Base-by-base conservation (phyloP, 495 filamentous ascomycete genomes). In the Sordaria brevicollis region DNA sequence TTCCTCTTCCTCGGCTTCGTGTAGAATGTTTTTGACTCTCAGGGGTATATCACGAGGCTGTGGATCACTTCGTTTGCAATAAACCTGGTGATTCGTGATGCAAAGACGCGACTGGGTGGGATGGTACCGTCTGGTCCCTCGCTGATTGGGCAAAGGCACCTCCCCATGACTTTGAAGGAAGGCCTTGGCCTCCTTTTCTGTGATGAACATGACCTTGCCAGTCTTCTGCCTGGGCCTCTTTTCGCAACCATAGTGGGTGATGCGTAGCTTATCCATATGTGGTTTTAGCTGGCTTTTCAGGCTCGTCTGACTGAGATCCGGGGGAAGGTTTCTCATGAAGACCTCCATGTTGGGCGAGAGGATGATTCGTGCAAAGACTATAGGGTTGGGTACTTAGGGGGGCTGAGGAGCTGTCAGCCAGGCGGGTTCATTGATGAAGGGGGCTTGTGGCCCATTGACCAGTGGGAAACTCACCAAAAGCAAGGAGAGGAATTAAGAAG, bases 61-160 rank as follows among this genome's bases (percentile, higher is more conserved):
- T 0, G 76, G 75, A 2, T 82, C 77, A 76, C 86, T 88, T 5
- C 67, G 65, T 31, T 70, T 76, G 74, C 83, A 88, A 35, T 72
- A 82, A 21, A 86, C 74, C 1, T 72, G 65, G 4, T 68, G 71
- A 0, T 79, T 76, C 62, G 83, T 75, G 13, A 86, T 49, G 1
- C n/a, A 17, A 5, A 89, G 76, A 4, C 80, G 80, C 31, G 77
- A 67, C 25, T 41, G 74, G 5, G 68, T 69, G 37, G 38, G 66
- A 5, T 65, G 49, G n/a, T 66, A 57, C 9, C 65, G 33, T 36
- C 67, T 21, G 8, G 43, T 31, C n/a, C 4, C 11, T 11, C 1
- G 1, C 25, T 66, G 7, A 38, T 2, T 65, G 57, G 19, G 13
- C 5, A 31, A 8, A 1, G 31, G 25, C n/a, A 19, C 31, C 41